phyloP scores from a whole-genome alignment of 352 stramenopile species.

The Plasmopara viticola region DNA sequence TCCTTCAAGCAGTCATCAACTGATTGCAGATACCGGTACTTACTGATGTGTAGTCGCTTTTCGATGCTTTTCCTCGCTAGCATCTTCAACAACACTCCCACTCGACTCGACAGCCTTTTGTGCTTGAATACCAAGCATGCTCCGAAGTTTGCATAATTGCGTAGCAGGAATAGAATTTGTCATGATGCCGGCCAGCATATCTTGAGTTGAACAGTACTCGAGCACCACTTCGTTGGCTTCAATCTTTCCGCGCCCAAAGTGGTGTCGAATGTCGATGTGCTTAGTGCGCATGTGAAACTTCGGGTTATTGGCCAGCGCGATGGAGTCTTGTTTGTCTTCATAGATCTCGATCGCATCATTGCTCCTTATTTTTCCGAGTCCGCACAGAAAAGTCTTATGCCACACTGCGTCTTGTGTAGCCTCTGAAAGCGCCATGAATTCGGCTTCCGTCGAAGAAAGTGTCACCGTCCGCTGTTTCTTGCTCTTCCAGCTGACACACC shows the following conservation, averaged over 20 bases:
- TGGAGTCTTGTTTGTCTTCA: neutral
- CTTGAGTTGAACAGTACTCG: neutral
- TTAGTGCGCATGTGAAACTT: neutral
- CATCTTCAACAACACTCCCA: neutral
- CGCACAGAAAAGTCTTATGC: too few species aligned
- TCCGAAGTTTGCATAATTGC: neutral
- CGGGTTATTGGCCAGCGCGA: neutral
- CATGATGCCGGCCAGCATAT: neutral
- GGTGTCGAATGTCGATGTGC: neutral
- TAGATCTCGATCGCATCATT: neutral
- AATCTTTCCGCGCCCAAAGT: neutral
- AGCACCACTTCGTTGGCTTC: too few species aligned
- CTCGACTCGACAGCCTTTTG: too few species aligned
- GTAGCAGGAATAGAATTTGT: neutral
- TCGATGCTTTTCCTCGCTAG: neutral
- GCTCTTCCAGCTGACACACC: slow-evolving; percentile 7
- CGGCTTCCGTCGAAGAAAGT: neutral
- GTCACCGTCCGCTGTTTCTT: slow-evolving; percentile 7
- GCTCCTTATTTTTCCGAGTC: too few species aligned
- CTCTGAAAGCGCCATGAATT: slow-evolving; percentile 1
- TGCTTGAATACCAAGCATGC: neutral
- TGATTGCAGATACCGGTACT: too few species aligned
- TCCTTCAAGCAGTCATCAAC: too few species aligned
- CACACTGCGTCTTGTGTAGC: slow-evolving; percentile 1
- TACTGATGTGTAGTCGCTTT: too few species aligned